phyloP scores from a whole-genome alignment of 331 rosid genomes.

The Rhamnella rubrinervis region DNA sequence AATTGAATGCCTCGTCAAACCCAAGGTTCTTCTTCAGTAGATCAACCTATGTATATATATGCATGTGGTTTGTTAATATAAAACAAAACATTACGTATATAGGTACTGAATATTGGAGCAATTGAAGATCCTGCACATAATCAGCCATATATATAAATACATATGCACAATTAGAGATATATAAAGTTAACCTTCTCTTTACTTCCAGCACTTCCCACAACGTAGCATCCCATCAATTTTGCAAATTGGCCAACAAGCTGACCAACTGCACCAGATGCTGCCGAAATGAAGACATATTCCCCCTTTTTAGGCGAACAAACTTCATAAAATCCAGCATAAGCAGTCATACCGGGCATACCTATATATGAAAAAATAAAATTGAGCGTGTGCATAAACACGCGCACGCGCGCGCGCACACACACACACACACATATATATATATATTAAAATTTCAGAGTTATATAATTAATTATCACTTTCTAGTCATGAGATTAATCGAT shows the following conservation, averaged over 20 bases:
- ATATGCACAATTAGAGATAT: too few species aligned
- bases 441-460: too few species aligned
- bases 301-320: constrained; percentile 5
- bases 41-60: constrained; percentile 10
- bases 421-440: too few species aligned
- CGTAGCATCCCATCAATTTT: constrained; percentile 4
- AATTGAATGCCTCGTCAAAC: constrained; percentile 27
- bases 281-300: constrained; percentile 2
- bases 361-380: background rate
- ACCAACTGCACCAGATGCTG: constrained; percentile 8
- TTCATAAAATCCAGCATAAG: constrained; percentile 6
- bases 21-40: constrained; percentile 24
- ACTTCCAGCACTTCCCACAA: constrained; percentile 8
- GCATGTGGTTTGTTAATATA: too few species aligned
- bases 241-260: constrained; percentile 2
- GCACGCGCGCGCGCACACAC: too few species aligned
- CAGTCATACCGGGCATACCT: constrained; percentile 17
- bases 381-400: too few species aligned
- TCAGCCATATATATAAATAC: background rate
- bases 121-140: too few species aligned
- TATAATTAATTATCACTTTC: background rate
- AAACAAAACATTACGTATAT: too few species aligned
- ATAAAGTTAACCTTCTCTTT: background rate
- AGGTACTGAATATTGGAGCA: too few species aligned
- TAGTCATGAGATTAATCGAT: too few species aligned